phyloP scores from a whole-genome alignment of 345 rosid genomes.

The Streptanthus diversifolius region DNA sequence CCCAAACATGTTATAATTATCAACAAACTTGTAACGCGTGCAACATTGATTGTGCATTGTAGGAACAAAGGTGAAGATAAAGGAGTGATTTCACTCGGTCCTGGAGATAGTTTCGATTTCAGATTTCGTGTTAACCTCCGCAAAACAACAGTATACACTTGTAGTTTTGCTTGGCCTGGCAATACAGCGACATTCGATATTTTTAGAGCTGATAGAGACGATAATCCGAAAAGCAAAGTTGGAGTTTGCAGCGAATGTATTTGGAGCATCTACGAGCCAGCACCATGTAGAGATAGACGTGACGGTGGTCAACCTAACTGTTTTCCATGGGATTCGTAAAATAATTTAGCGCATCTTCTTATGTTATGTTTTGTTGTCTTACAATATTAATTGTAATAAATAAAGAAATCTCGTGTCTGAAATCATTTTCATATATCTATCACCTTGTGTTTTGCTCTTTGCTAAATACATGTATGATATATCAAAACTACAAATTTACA shows the following conservation, averaged over 20 bases:
- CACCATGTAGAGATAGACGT: conserved; percentile 5
- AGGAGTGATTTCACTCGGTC: neutral
- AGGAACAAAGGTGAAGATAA: neutral
- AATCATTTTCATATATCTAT: neutral
- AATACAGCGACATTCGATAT: neutral
- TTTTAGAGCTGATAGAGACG: conserved; percentile 10
- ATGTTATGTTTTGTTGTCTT: neutral
- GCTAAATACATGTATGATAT: no score
- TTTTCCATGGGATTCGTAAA: neutral
- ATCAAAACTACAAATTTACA: no score
- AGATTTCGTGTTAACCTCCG: conserved; percentile 13
- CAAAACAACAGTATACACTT: conserved; percentile 4
- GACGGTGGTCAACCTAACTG: neutral
- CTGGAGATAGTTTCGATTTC: neutral
- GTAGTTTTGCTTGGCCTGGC: conserved; percentile 5
- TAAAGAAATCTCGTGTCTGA: neutral
- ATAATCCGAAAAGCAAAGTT: neutral
- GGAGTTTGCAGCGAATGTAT: conserved; percentile 17
- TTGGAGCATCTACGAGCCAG: neutral
- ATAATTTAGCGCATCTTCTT: neutral
- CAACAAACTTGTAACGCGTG: neutral
- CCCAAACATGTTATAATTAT: neutral
- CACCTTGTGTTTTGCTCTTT: no score
- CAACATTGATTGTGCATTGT: neutral
- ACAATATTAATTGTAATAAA: neutral